Evolutionary conservation across 2,329 filamentous ascomycete species (phyloP).

Genomic region (Fusarium sp.): DNA sequence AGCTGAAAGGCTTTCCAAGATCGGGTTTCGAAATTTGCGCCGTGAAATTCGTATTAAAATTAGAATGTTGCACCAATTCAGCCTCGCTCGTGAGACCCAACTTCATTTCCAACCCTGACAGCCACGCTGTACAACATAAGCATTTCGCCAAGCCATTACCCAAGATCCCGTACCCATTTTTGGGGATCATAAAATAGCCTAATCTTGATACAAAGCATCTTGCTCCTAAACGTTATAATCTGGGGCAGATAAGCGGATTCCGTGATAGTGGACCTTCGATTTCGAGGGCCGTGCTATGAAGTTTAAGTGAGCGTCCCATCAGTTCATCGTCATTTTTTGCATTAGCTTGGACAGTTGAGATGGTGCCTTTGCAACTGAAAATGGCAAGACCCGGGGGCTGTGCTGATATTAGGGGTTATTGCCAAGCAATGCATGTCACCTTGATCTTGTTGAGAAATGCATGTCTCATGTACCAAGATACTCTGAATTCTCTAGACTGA

Average conservation of each 20-base stretch:
- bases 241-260: neutral
- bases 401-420: neutral
- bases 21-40: neutral
- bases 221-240: neutral
- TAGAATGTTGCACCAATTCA: neutral
- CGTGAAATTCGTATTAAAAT: neutral
- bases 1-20: neutral
- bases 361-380: neutral
- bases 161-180: neutral
- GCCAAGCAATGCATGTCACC: neutral
- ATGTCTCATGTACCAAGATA: neutral
- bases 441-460: neutral
- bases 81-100: neutral
- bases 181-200: neutral
- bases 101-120: neutral
- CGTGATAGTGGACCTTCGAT: neutral
- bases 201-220: neutral
- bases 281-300: neutral
- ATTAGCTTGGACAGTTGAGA: too few relatives aligned
- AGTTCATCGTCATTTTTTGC: neutral
- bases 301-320: neutral
- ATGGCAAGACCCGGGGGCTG: neutral
- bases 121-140: neutral
- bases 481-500: neutral
- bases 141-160: neutral